A percentile compares a stretch with the other conserved stretches of the same genome.
phyloP scores from a whole-genome alignment of 2,329 filamentous ascomycete species.

The Lachnellula cervina region DNA sequence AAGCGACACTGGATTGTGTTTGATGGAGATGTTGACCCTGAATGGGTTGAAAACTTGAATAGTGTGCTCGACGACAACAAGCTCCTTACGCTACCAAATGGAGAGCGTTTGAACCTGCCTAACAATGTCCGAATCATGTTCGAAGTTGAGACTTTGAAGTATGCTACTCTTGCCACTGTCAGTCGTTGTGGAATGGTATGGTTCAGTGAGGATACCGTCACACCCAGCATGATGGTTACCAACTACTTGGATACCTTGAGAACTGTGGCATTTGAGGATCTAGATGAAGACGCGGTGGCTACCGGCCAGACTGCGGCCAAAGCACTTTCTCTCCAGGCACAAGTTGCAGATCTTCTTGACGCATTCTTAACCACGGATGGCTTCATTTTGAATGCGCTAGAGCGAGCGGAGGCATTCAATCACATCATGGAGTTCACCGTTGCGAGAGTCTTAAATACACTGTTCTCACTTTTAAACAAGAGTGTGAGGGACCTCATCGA shows the following conservation, averaged over 20 bases:
- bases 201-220: constrained; percentile 98
- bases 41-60: constrained; percentile 99
- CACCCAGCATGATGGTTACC: constrained; percentile 82
- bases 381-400: constrained; percentile 73
- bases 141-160: constrained; percentile 95
- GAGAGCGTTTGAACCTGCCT: constrained; percentile 92
- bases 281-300: constrained; percentile 84
- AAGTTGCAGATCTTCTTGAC: constrained; percentile 75
- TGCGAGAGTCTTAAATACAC: constrained; percentile 81
- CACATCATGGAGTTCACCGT: constrained; percentile 99
- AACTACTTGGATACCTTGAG: constrained; percentile 85
- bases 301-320: constrained; percentile 72
- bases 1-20: constrained; percentile 99
- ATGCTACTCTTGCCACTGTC: constrained; percentile 96
- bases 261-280: constrained; percentile 82
- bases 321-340: constrained; percentile 70
- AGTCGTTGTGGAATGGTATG: constrained; percentile 99
- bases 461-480: constrained; percentile 96
- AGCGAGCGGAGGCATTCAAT: constrained; percentile 70
- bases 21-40: constrained; percentile 96
- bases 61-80: constrained; percentile 99
- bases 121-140: constrained; percentile 99
- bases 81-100: constrained; percentile 90
- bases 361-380: constrained; percentile 71
- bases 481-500: constrained; percentile 86